Evolutionary conservation across 805 yeast species (phyloP).

Genomic region (Myxozyma nipponensis): DNA sequence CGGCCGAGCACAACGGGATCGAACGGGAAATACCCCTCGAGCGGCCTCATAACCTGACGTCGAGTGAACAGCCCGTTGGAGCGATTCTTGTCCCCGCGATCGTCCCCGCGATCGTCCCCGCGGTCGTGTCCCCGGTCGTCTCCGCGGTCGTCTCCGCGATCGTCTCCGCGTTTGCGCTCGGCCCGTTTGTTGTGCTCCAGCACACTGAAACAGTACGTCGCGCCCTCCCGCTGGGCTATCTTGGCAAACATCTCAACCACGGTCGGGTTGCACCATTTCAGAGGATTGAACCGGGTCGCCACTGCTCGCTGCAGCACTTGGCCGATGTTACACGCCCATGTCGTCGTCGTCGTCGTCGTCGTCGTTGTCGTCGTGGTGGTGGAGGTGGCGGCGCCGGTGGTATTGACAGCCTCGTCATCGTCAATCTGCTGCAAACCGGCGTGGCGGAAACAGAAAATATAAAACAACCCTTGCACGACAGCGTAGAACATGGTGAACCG

Average conservation of each 20-base stretch:
- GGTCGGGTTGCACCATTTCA: constrained; percentile 88
- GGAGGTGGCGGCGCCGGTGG: not conserved
- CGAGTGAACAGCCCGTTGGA: not conserved
- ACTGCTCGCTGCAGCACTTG: constrained; percentile 82
- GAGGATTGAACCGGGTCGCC: constrained; percentile 85
- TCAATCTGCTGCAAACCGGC: constrained; percentile 46
- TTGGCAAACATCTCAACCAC: constrained; percentile 92
- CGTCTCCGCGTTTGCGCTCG: not conserved
- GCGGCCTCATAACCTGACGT: constrained; percentile 46
- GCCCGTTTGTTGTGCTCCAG: constrained; percentile 85
- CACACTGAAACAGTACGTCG: constrained; percentile 88
- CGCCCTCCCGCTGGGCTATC: constrained; percentile 81
- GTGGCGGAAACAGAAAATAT: constrained; percentile 88
- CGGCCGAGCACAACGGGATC: constrained; percentile 78
- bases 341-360: constrained; percentile 29
- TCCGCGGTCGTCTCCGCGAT: not conserved
- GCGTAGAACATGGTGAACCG: constrained; percentile 86
- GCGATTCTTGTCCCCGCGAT: no score
- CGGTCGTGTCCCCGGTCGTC: constrained; percentile 1
- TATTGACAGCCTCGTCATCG: constrained; percentile 29
- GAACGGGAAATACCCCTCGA: constrained; percentile 94
- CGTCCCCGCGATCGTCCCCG: not conserved
- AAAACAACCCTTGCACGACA: constrained; percentile 82
- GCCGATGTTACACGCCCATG: constrained; percentile 79
- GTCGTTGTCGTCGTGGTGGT: constrained; percentile 17